These are phyloP conservation scores for Candida ovalis DNA, from an alignment of 805 yeast species.

Conservation along the genomic window DNA sequence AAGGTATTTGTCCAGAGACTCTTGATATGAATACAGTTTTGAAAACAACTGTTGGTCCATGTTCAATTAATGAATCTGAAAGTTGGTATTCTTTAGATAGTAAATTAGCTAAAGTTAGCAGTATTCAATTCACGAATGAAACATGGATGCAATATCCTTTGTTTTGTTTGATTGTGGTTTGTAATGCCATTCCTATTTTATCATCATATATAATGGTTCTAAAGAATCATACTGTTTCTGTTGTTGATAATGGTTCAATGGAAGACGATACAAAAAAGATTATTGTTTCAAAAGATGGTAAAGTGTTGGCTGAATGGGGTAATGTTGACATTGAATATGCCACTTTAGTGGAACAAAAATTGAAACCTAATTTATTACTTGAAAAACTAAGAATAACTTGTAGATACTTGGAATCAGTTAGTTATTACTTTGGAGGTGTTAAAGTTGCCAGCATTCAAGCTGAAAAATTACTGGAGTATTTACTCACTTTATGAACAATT, in stretches of 20 bases:
- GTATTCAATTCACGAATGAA: slow-evolving; percentile 30
- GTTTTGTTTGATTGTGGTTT: slow-evolving; percentile 26
- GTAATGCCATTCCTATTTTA: slow-evolving; percentile 30
- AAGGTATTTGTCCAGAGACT: slow-evolving; percentile 31
- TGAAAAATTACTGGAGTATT: slow-evolving; percentile 19
- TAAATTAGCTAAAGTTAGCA: slow-evolving; percentile 13
- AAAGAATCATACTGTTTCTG: slow-evolving; percentile 6
- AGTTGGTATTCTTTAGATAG: slow-evolving; percentile 13
- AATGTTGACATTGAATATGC: slow-evolving; percentile 3
- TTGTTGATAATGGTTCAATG: slow-evolving; percentile 4
- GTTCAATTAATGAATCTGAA: slow-evolving; percentile 13
- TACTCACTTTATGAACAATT: background rate
- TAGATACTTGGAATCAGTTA: slow-evolving; percentile 17
- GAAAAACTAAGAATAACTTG: slow-evolving; percentile 17
- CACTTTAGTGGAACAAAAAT: slow-evolving; percentile 2
- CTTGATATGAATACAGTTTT: slow-evolving; percentile 10
- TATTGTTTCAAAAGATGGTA: slow-evolving; percentile 6
- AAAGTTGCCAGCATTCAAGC: slow-evolving; percentile 17
- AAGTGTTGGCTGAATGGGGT: slow-evolving; percentile 8
- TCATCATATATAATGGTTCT: slow-evolving; percentile 26
- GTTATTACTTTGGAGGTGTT: slow-evolving; percentile 20
- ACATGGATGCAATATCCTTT: slow-evolving; percentile 39
- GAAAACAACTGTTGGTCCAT: slow-evolving; percentile 24
- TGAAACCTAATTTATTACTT: slow-evolving; percentile 10
- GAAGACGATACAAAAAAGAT: background rate